Evolutionary conservation across 2,329 filamentous ascomycete species (phyloP), one percentile per base, ranked within the genome.

Genomic region (Dactylellina drechsleri): DNA sequence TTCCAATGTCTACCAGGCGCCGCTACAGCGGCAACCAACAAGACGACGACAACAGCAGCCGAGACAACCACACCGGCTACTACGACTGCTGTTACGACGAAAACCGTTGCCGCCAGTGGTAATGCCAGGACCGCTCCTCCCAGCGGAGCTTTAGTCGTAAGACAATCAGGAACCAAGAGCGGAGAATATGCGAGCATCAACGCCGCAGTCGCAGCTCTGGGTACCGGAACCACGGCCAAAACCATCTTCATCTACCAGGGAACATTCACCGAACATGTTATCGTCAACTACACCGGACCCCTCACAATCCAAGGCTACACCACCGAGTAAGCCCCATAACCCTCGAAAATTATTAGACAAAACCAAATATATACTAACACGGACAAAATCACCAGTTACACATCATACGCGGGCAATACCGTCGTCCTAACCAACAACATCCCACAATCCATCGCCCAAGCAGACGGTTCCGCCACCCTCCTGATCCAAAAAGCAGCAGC

Each of bases 201-300:
- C 77, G 80, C 83, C n/a, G 88, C 88, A 10, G 84, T 90, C 66
- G 79, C 87, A 77, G 84, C 87, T 7, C 83, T 89, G 4, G 86
- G 84, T 10, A 85, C 83, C 0, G 82, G 83, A 5, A 83, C 84
- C 1, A 76, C 81, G 0, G 83, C 83, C 0, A 86, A 88, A 68
- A 86, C 84, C 79, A 87, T 90, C 81, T 90, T 89, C 82, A 85
- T 90, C 80, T 79, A 85, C 77, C 80, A 84, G 18, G 87, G 87
- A 15, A 87, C 85, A 26, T 89, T 89, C 83, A 82, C 81, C 1
- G 87, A 89, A 79, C 87, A 89, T 78, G 86, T 89, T 50, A 84
- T 84, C 77, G 82, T 89, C 47, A 72, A 80, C 0, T 83, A 85
- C 49, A 81, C 80, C 5, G 85, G 84, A 0, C 80, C 83, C 40